Evolutionary conservation across 257 asterid genomes (phyloP), one percentile per base, ranked within the genome.

Genomic region (Verbena officinalis): DNA sequence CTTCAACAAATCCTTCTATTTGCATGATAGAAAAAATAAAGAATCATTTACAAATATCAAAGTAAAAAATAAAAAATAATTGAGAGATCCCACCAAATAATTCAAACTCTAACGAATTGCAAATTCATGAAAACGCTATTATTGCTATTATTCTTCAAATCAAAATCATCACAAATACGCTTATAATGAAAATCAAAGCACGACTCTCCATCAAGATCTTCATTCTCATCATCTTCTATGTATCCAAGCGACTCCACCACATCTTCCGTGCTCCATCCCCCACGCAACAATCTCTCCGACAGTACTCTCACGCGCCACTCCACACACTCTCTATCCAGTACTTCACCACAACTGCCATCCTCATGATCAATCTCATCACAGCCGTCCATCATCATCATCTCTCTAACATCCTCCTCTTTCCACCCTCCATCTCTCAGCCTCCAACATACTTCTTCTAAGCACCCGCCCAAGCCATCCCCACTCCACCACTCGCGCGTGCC

Each of bases 191-290:
- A 64, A 34, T 88, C 85, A 65, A 83, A 76, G 81, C 79, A 74
- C 38, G 68, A 72, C 64, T 79, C 84, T n/a, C 58, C 81, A 59
- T 71, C 86, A 39, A 11, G 24, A 34, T 5, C 62, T 16, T 36
- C 60, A 27, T 16, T 38, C 20, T 16, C 36, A 75, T 46, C 34
- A 64, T n/a, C 48, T 43, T 78, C 86, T 12, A 0, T 31, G 13
- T 40, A 66, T 0, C 97, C 96, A 27, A 90, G 78, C 57, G 89
- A 71, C 62, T 91, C 95, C 80, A 70, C 81, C 75, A 91, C 96
- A 65, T 91, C 96, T 57, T 86, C 85, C 64, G 52, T 75, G 81
- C 96, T 88, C 97, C 97, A 91, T 3, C 97, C 97, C 60, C 82
- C 97, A 73, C 87, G 65, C 53, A 91, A 59, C 72, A 90, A 70